Conservation (phyloP, 345 rosid species). For the Aethionema arabicum region DNA sequence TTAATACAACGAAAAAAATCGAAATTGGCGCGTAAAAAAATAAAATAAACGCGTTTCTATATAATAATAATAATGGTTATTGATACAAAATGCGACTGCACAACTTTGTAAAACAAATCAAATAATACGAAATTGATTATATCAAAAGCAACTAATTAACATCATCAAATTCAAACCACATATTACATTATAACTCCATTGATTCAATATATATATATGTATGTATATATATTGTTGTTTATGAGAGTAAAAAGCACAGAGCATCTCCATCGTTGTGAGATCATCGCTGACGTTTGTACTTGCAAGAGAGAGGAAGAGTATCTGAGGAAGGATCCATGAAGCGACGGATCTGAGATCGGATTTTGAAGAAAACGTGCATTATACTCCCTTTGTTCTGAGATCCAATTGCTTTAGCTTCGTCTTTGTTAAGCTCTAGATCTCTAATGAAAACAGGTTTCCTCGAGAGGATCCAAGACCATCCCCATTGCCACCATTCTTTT, state of each 20-base stretch:
- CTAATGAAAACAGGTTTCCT: conserved; percentile 63
- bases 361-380: conserved; percentile 75
- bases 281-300: conserved; percentile 30
- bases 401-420: conserved; percentile 59
- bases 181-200: conserved; percentile 19
- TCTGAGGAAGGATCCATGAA: conserved; percentile 47
- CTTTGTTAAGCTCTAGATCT: conserved; percentile 87
- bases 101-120: conserved; percentile 10
- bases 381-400: conserved; percentile 70
- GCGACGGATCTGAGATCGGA: conserved; percentile 52
- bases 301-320: conserved; percentile 41
- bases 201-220: neutral
- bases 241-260: neutral
- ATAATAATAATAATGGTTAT: neutral
- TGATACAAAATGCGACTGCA: conserved; percentile 31
- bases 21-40: conserved; percentile 16
- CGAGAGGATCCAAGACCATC: conserved; percentile 84
- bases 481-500: conserved; percentile 84
- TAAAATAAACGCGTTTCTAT: conserved; percentile 14
- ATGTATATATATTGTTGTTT: neutral
- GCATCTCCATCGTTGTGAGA: conserved; percentile 7
- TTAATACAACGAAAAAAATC: neutral
- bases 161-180: neutral
- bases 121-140: conserved; percentile 15
- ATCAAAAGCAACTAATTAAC: conserved; percentile 19